Conservation (phyloP, 176 grass and related monocot genomes). For the Echinochloa phyllopogon region DNA sequence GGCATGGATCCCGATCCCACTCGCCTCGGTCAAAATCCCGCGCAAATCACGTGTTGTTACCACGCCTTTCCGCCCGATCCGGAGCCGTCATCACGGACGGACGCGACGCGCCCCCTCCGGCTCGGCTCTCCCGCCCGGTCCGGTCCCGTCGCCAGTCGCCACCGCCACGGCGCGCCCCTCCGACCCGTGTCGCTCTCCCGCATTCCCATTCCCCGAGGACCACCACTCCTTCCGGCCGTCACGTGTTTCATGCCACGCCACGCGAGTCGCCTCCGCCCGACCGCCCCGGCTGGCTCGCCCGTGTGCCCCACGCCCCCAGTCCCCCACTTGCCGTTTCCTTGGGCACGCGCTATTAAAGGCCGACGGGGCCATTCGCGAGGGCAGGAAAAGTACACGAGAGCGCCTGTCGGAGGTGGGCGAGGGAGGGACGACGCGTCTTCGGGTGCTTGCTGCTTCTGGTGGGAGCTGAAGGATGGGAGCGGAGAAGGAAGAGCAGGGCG, state of each 20-base stretch:
- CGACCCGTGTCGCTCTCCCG: slow-evolving; percentile 1
- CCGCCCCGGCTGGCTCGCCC: neutral
- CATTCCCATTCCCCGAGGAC: neutral
- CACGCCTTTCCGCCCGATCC: slow-evolving; percentile 11
- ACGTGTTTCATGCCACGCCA: slow-evolving; percentile 51
- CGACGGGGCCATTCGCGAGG: neutral
- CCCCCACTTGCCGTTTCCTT: slow-evolving; percentile 39
- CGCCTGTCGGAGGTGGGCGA: neutral
- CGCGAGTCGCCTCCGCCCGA: neutral
- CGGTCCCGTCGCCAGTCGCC: neutral
- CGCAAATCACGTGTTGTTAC: slow-evolving; percentile 4
- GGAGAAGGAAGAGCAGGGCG: neutral
- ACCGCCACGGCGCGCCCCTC: neutral
- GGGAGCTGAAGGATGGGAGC: neutral
- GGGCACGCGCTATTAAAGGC: slow-evolving; percentile 30
- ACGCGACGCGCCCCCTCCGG: neutral
- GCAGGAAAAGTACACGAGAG: slow-evolving; percentile 10
- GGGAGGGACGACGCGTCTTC: slow-evolving; percentile 3
- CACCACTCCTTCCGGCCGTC: neutral
- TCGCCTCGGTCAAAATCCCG: neutral
- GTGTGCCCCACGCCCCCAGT: neutral
- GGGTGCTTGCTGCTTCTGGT: neutral
- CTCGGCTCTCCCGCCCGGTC: neutral
- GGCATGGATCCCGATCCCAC: too few species aligned
- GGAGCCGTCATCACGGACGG: slow-evolving; percentile 16